Evolutionary conservation across 148 eudicot species (phyloP), one percentile per base, ranked within the genome.

Genomic region (Amaranthus cruentus): DNA sequence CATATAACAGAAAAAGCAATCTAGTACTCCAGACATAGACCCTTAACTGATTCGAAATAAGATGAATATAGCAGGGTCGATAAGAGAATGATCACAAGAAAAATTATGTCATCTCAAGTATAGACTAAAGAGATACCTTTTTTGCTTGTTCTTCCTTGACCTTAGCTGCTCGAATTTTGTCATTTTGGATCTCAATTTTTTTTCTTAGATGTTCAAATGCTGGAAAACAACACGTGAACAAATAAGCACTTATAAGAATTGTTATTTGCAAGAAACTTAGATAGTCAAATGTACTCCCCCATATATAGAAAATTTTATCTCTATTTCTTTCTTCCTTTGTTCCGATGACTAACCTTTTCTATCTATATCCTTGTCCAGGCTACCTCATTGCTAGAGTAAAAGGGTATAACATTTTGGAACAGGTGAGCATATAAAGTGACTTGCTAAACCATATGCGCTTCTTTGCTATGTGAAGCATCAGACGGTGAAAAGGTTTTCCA

Each of bases 161-260:
- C 85, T 87, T 93, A 72, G 93, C 97, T 68, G 74, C 77, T 38
- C 81, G 88, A 70, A 94, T 85, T 78, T 79, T 90, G 87, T 94
- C 97, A 76, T 87, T 94, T 77, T 92, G 88, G 81, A 87, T 71
- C 79, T 94, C 98, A 75, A 91, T 91, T 85, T 89, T 94, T 88
- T 90, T 94, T 77, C 98, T 90, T 88, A 91, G 74, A 84, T 83
- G 98, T 78, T 94, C 98, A 84, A 88, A 96, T 62, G 96, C 97
- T 89, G 81, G 66, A 62, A 79, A 28, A 28, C 38, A 28, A 38
- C 4, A 47, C 15, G 52, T 44, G 66, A 66, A 77, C 13, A 52
- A 55, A 57, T 4, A 9, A 77, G 42, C 47, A 62, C 10, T 65
- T 75, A 53, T 64, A 12, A 9, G 4, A 50, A 46, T 4, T 46